These are phyloP conservation scores for Neoboletus brunneissimus DNA, from an alignment of 768 basidiomycete genomes.

Conservation along the genomic window DNA sequence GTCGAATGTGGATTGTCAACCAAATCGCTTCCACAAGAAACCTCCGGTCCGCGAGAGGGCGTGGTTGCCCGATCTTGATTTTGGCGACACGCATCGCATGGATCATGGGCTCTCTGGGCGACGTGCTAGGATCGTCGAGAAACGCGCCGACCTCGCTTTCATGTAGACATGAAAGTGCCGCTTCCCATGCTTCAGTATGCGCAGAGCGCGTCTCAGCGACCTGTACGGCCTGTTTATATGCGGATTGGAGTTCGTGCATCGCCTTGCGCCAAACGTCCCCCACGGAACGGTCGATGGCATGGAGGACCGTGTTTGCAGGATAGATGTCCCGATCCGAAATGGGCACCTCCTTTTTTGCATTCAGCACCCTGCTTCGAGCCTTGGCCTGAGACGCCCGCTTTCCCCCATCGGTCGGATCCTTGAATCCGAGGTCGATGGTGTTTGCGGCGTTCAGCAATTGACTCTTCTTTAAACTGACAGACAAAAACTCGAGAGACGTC, in stretches of 20 bases:
- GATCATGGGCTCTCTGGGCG: slow-evolving; percentile 43
- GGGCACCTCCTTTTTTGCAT: slow-evolving; percentile 18
- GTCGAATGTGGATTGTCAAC: slow-evolving; percentile 51
- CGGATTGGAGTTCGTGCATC: slow-evolving; percentile 34
- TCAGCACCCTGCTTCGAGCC: slow-evolving; percentile 16
- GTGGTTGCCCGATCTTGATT: slow-evolving; percentile 52
- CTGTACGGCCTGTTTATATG: slow-evolving; percentile 40
- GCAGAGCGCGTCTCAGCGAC: slow-evolving; percentile 51
- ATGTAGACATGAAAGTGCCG: slow-evolving; percentile 52
- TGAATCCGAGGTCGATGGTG: slow-evolving; percentile 16
- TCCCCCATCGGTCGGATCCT: slow-evolving; percentile 3
- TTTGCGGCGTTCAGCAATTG: slow-evolving; percentile 2
- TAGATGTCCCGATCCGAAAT: slow-evolving; percentile 29
- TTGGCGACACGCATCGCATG: slow-evolving; percentile 52
- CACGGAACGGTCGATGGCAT: slow-evolving; percentile 34
- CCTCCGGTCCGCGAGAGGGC: slow-evolving; percentile 56
- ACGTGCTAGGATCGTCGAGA: slow-evolving; percentile 29
- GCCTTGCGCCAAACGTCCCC: slow-evolving; percentile 39
- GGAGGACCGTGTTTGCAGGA: slow-evolving; percentile 21
- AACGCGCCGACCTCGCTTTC: slow-evolving; percentile 42
- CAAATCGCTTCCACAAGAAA: slow-evolving; percentile 62
- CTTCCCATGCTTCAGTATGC: slow-evolving; percentile 59
- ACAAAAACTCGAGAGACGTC: slow-evolving; percentile 28
- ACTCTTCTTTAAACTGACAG: slow-evolving; percentile 22
- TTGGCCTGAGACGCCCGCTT: slow-evolving; percentile 6